A percentile compares a stretch with the other conserved stretches of the same genome.
These are phyloP conservation scores for Metschnikowia shivogae DNA, from an alignment of 805 yeast genomes.

Conservation along the genomic window DNA sequence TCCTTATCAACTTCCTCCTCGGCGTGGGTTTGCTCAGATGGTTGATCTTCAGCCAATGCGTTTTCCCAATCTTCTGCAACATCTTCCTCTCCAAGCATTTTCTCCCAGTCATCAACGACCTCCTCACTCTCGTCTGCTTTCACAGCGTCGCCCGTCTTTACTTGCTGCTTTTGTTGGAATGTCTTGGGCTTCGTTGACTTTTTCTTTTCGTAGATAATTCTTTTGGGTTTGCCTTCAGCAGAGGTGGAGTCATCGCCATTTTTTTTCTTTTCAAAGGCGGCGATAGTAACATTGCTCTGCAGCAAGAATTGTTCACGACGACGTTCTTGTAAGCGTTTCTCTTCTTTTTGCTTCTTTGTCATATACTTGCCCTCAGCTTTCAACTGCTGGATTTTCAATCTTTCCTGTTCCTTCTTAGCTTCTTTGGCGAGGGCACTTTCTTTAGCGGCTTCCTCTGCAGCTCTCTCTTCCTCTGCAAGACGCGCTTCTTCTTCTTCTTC, in stretches of 20 bases:
- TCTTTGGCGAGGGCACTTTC: conserved; percentile 54
- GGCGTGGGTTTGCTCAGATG: conserved; percentile 15
- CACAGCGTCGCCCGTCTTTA: conserved; percentile 7
- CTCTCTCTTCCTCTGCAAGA: conserved; percentile 48
- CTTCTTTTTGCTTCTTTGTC: conserved; percentile 94
- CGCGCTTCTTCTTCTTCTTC: conserved; percentile 63
- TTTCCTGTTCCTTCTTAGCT: conserved; percentile 83
- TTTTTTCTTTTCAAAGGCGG: conserved; percentile 52
- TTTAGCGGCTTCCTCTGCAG: conserved; percentile 58
- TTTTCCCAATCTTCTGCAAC: conserved; percentile 51
- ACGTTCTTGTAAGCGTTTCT: conserved; percentile 77
- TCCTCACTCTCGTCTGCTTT: conserved; percentile 24
- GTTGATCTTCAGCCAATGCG: conserved; percentile 23
- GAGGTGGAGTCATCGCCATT: conserved; percentile 20
- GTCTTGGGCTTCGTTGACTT: conserved; percentile 51
- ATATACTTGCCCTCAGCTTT: conserved; percentile 93
- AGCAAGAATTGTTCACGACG: conserved; percentile 83
- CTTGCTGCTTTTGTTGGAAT: conserved; percentile 24
- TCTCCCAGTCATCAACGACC: conserved; percentile 21
- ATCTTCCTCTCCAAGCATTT: conserved; percentile 36
- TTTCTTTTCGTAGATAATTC: conserved; percentile 67
- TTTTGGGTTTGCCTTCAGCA: conserved; percentile 48
- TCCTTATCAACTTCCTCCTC: conserved; percentile 22
- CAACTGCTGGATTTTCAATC: conserved; percentile 80
- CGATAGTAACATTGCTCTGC: conserved; percentile 67